Base-by-base conservation (phyloP, 1,139 yeast genomes). In the Suhomyces bolitotheri region DNA sequence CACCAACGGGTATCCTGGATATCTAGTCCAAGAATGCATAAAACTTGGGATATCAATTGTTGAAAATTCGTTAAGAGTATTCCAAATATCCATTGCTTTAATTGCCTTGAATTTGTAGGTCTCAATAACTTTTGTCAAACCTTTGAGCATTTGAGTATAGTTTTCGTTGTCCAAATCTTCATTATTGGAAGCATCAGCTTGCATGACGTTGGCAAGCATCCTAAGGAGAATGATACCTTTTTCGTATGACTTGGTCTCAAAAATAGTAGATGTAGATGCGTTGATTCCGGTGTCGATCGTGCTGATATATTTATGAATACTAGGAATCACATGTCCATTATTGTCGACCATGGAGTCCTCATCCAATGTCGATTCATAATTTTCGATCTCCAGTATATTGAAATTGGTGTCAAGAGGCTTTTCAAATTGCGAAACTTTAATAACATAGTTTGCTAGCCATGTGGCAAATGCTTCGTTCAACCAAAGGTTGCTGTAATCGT, bases 401-500 rank as follows among this genome's bases (percentile, higher is more conserved):
- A 64, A 64, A 43, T 72, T 66, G 8, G 46, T 40, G 27, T 60
- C 66, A 31, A 52, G 53, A 4, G 50, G 45, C 1, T 45, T 33
- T 29, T 61, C 67, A 10, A 66, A 41, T n/a, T 57, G 54, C 6
- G 62, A 58, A 8, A 46, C 34, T 7, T 44, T 43, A 9, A 77
- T 54, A 2, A 73, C 54, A 38, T 66, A 63, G 46, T 74, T 69
- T 1, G 84, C 83, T 34, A 77, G 66, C 73, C 79, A 79, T 0
- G 90, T 82, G 0, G 92, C 90, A 60, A 83, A 79, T 2, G 86
- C 64, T 59, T 84, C 94, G 47, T 82, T 82, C 41, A 84, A 64
- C 90, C 92, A 82, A 27, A 83, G 61, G 48, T 73, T 67, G 34
- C 70, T 71, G 83, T 88, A 83, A 21, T 76, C 73, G 36, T 80